Conservation (phyloP, 163 green algal species). For the Trebouxiophyceae sp. region DNA sequence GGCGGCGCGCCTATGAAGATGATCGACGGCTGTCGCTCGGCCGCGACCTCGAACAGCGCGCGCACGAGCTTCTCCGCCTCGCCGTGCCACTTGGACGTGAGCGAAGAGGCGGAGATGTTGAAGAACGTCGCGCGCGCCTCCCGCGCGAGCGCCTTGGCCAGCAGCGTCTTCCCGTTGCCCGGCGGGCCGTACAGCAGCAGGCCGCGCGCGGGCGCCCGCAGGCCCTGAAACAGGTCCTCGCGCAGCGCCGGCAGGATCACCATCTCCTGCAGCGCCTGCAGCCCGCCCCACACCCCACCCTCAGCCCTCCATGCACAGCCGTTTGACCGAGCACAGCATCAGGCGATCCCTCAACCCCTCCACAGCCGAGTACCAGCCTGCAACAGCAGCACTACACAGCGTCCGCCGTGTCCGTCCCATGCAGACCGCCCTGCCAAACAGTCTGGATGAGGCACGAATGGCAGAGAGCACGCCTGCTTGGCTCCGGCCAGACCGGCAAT, state of each 20-base stretch:
- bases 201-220: slow-evolving; percentile 66
- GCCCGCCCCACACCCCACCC: too few relatives aligned
- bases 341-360: too few relatives aligned
- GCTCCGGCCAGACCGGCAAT: slow-evolving; percentile 44
- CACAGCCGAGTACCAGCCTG: too few relatives aligned
- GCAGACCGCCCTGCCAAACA: too few relatives aligned
- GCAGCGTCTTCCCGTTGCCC: slow-evolving; percentile 60
- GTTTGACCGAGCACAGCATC: too few relatives aligned
- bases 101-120: slow-evolving; percentile 69
- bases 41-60: slow-evolving; percentile 44
- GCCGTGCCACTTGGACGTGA: slow-evolving; percentile 83
- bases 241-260: slow-evolving; percentile 52
- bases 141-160: slow-evolving; percentile 60
- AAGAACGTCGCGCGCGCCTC: slow-evolving; percentile 76
- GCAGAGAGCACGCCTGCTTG: slow-evolving; percentile 20
- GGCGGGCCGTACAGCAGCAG: slow-evolving; percentile 85
- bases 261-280: slow-evolving; percentile 69
- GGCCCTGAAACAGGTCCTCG: slow-evolving; percentile 59
- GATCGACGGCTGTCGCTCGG: slow-evolving; percentile 63
- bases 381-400: too few relatives aligned
- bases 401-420: too few relatives aligned
- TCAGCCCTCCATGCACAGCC: too few relatives aligned
- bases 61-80: slow-evolving; percentile 80
- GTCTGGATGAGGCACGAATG: too few relatives aligned
- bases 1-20: slow-evolving; percentile 66